These are phyloP conservation scores for Batkoa obscura DNA, from an alignment of 371 early-diverging fungal genomes.

Conservation along the genomic window DNA sequence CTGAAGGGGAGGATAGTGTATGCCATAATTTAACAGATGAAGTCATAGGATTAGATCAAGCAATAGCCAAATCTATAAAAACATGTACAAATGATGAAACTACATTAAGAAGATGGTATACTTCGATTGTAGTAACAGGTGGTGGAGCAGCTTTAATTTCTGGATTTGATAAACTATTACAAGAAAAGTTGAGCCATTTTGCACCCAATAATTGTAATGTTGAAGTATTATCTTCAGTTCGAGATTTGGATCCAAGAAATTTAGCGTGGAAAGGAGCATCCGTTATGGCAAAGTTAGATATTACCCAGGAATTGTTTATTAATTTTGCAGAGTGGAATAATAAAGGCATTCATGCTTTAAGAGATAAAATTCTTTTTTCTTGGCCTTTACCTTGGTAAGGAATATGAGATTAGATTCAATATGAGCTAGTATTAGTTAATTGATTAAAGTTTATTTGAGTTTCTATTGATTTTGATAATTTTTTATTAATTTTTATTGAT, in stretches of 20 bases:
- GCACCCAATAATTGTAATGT: conserved; percentile 35
- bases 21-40: not conserved
- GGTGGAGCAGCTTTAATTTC: conserved; percentile 37
- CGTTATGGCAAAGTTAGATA: conserved; percentile 58
- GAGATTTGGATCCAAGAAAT: conserved; percentile 70
- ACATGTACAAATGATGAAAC: conserved; percentile 49
- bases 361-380: conserved; percentile 45
- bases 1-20: not conserved
- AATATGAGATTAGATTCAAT: not conserved
- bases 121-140: conserved; percentile 60
- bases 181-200: not conserved
- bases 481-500: not conserved
- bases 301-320: conserved; percentile 64
- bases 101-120: conserved; percentile 38
- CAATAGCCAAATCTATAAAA: conserved; percentile 56
- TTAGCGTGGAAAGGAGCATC: conserved; percentile 81
- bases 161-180: not conserved
- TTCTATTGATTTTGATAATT: not conserved
- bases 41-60: conserved; percentile 33
- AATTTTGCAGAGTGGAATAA: conserved; percentile 50
- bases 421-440: not conserved
- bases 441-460: not conserved
- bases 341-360: conserved; percentile 37
- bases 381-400: conserved; percentile 15
- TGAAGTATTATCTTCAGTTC: conserved; percentile 56